phyloP scores from a whole-genome alignment of 768 basidiomycete species.

The Tylopilus subfusipes region DNA sequence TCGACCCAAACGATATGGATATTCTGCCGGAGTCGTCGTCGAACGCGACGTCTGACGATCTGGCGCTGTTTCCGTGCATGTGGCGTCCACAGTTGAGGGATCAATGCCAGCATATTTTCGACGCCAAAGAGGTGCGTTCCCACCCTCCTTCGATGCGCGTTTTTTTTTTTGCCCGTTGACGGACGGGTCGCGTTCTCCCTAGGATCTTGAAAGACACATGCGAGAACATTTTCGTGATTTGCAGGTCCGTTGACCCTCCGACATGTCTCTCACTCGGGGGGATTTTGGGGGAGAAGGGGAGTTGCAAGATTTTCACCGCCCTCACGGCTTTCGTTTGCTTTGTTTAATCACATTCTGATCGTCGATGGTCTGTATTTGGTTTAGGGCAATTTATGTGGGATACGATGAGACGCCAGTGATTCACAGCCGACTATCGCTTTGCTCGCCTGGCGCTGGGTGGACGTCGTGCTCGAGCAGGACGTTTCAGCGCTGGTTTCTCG shows the following conservation, averaged over 20 bases:
- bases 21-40: slow-evolving; percentile 1
- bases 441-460: no score
- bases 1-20: slow-evolving; percentile 23
- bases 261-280: no score
- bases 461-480: no score
- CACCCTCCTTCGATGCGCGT: no score
- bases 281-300: neutral
- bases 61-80: slow-evolving; percentile 24
- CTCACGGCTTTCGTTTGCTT: no score
- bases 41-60: slow-evolving; percentile 17
- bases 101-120: slow-evolving; percentile 27
- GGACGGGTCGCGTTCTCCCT: neutral
- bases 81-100: slow-evolving; percentile 29
- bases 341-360: no score
- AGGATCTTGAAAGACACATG: slow-evolving; percentile 27
- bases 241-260: neutral
- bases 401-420: no score
- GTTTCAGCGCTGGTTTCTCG: no score
- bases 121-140: slow-evolving; percentile 29
- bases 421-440: no score
- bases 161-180: no score
- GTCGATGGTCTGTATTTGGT: no score
- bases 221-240: slow-evolving; percentile 20
- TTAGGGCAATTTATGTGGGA: no score
- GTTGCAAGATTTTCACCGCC: neutral